phyloP scores from a whole-genome alignment of 2,329 filamentous ascomycete species.

The Epicoccum sorghinum region DNA sequence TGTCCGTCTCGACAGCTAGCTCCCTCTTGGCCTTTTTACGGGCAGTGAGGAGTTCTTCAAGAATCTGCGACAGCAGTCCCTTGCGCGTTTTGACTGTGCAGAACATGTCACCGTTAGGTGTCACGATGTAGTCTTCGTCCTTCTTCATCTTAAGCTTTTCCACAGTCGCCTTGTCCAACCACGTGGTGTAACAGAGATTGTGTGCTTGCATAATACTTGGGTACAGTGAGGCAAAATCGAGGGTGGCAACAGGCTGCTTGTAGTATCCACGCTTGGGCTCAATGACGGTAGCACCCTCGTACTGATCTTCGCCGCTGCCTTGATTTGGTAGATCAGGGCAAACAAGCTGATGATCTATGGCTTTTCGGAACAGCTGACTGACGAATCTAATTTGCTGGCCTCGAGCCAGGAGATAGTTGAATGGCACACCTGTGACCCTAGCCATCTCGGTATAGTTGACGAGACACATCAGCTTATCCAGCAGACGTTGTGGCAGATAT shows the following conservation, averaged over 20 bases:
- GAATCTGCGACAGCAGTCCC: slow-evolving; percentile 89
- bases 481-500: slow-evolving; percentile 88
- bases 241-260: slow-evolving; percentile 89
- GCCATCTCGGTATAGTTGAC: slow-evolving; percentile 99
- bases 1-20: slow-evolving; percentile 84
- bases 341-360: slow-evolving; percentile 88
- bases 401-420: slow-evolving; percentile 89
- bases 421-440: slow-evolving; percentile 96
- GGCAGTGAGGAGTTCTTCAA: slow-evolving; percentile 89
- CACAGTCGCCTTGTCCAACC: slow-evolving; percentile 78
- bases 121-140: slow-evolving; percentile 95
- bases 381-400: slow-evolving; percentile 98
- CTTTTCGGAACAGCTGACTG: slow-evolving; percentile 95
- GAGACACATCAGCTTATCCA: slow-evolving; percentile 98
- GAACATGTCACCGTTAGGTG: slow-evolving; percentile 92
- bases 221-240: slow-evolving; percentile 98
- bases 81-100: slow-evolving; percentile 88
- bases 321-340: slow-evolving; percentile 84
- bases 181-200: slow-evolving; percentile 96
- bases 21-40: slow-evolving; percentile 95
- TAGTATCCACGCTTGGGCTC: slow-evolving; percentile 94
- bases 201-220: slow-evolving; percentile 99
- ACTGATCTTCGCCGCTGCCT: slow-evolving; percentile 76
- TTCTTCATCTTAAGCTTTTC: slow-evolving; percentile 79
- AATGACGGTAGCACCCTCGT: slow-evolving; percentile 97